A percentile compares a stretch with the other conserved stretches of the same genome.
phyloP scores from a whole-genome alignment of 495 filamentous ascomycete species.

The Hypoxylon lenormandii region DNA sequence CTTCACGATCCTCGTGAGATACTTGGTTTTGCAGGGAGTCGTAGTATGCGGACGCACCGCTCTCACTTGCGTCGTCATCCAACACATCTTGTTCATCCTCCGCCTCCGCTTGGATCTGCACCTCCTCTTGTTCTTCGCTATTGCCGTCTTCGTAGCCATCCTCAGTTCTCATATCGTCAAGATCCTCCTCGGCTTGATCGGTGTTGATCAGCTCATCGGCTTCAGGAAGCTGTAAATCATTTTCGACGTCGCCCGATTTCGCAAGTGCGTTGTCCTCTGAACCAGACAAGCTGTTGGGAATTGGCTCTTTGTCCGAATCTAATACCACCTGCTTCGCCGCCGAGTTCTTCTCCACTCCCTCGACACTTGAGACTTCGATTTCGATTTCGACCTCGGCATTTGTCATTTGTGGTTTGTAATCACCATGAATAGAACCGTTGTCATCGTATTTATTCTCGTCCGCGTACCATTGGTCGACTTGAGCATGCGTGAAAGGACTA shows the following conservation, averaged over 20 bases:
- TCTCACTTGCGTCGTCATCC: conserved; percentile 59
- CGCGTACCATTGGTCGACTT: conserved; percentile 75
- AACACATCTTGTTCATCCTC: conserved; percentile 46
- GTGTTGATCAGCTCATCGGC: conserved; percentile 1
- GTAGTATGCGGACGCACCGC: conserved; percentile 68
- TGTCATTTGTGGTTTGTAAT: conserved; percentile 47
- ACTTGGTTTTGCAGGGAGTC: conserved; percentile 65
- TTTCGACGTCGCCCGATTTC: conserved; percentile 1
- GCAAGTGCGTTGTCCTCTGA: conserved; percentile 16
- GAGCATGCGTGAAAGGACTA: conserved; percentile 83
- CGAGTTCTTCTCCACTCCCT: conserved; percentile 32
- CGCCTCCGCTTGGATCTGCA: neutral
- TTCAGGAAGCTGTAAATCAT: conserved; percentile 10
- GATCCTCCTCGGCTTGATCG: conserved; percentile 43
- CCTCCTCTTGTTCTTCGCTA: conserved; percentile 24
- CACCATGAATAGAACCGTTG: conserved; percentile 32
- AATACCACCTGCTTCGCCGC: conserved; percentile 15
- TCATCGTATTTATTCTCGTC: conserved; percentile 56
- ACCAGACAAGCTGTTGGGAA: conserved; percentile 32
- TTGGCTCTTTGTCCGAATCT: conserved; percentile 30
- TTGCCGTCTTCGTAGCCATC: conserved; percentile 48
- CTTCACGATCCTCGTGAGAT: conserved; percentile 91
- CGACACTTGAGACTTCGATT: conserved; percentile 52
- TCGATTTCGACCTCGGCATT: conserved; percentile 56
- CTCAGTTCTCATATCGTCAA: conserved; percentile 56